Evolutionary conservation across 2,329 filamentous ascomycete species (phyloP), one percentile per base, ranked within the genome.

Genomic region (Dothistroma pini): DNA sequence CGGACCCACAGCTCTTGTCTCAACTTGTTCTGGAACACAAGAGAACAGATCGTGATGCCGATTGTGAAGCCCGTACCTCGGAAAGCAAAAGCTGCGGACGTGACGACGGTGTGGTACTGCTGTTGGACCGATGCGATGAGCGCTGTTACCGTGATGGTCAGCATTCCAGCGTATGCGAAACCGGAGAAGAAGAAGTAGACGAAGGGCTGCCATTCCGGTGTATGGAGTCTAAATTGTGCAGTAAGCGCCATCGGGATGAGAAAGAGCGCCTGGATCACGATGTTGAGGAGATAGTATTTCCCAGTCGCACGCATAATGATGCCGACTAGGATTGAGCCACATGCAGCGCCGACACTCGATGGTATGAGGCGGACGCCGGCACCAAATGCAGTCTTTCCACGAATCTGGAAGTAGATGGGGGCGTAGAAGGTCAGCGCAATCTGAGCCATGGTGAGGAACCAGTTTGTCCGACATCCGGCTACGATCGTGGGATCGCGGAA

Each of bases 351-450:
- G 16, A 51, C 10, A 10, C 48, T 51, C 21, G 48, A 29, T 16
- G 48, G 48, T 14, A 51, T n/a, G 9, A 51, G 48, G 29, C 48
- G 48, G 29, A 51, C 25, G 21, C 48, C 21, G 10, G 48, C 48
- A 31, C 48, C 48, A 29, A 51, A 51, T 10, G 48, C 48, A 51
- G 48, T 29, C 7, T 51, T 19, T 11, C 48, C 48, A 4, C 48
- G 52, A 14, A 54, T 29, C 35, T 54, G 52, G 71, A 93, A 86
- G 74, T 90, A 93, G 1, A 95, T 79, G 0, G 90, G 90, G 2
- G 89, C 80, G 73, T 93, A 93, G 72, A 91, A 93, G 51, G 92
- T 75, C 29, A 84, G 75, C 50, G 85, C 84, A 73, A 88, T 88
- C 60, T 86, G 78, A 11, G 85, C 79, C 88, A 93, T 93, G 32